Percentiles rank a stretch among this genome's conserved stretches.
phyloP scores from a whole-genome alignment of 768 basidiomycete species.

The Neoboletus magnificus region DNA sequence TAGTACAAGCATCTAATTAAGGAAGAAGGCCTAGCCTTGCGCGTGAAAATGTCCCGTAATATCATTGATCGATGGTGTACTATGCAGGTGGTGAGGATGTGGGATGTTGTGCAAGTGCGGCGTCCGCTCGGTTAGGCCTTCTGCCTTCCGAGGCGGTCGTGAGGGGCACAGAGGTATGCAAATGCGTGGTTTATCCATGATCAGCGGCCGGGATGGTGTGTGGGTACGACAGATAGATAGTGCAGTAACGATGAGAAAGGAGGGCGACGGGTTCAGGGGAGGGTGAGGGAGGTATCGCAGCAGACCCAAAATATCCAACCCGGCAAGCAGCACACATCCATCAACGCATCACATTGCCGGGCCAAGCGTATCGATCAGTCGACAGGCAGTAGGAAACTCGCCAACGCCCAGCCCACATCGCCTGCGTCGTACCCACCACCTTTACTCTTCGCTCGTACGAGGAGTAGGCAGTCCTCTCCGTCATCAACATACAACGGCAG shows the following conservation, averaged over 20 bases:
- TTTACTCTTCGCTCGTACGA: conserved; percentile 51
- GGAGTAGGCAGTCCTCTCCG: conserved; percentile 68
- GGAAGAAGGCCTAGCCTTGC: conserved; percentile 1
- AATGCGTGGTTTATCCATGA: not conserved
- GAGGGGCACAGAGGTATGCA: not conserved
- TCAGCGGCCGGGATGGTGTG: not conserved
- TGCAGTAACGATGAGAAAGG: conserved; percentile 1
- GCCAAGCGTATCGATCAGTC: conserved; percentile 26
- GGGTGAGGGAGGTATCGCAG: conserved; percentile 17
- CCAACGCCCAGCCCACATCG: conserved; percentile 77
- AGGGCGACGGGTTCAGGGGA: not conserved
- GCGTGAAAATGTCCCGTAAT: not conserved
- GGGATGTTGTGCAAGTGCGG: not conserved
- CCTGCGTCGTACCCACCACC: conserved; percentile 31
- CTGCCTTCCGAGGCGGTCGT: conserved; percentile 3
- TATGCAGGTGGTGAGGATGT: not conserved
- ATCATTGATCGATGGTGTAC: conserved; percentile 3
- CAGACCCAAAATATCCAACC: conserved; percentile 1
- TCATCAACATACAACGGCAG: conserved; percentile 79
- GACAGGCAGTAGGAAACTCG: conserved; percentile 73
- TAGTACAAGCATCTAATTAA: conserved; percentile 13
- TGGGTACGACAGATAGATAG: conserved; percentile 12
- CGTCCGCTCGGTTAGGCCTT: conserved; percentile 3
- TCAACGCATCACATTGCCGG: conserved; percentile 3
- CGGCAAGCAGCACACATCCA: not conserved